phyloP scores from a whole-genome alignment of 306 rosid species.

The Mimosa bimucronata region DNA sequence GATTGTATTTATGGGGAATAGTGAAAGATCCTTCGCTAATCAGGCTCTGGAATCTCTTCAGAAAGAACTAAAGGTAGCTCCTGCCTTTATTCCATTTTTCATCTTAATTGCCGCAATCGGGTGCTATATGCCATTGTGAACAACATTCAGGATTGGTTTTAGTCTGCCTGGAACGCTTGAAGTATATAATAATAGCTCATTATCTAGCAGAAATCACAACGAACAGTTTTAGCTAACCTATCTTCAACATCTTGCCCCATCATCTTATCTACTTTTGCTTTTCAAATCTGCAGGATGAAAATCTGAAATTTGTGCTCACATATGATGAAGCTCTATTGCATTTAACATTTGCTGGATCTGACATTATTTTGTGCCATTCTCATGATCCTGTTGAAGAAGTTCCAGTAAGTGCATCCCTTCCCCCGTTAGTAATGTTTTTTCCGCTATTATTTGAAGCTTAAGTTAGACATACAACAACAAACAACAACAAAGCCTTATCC shows the following conservation, averaged over 20 bases:
- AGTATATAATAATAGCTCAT: too few species aligned
- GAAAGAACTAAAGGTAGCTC: slow-evolving; percentile 59
- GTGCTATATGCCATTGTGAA: neutral
- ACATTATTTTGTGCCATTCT: slow-evolving; percentile 76
- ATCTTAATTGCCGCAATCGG: slow-evolving; percentile 7
- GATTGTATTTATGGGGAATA: slow-evolving; percentile 62
- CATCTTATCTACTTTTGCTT: slow-evolving; percentile 31
- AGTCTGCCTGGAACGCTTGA: too few species aligned
- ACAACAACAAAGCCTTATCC: too few species aligned
- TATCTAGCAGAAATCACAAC: slow-evolving; percentile 6
- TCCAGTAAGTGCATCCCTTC: slow-evolving; percentile 59
- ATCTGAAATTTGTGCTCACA: slow-evolving; percentile 46
- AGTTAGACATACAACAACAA: slow-evolving; percentile 4
- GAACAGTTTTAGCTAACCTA: slow-evolving; percentile 16
- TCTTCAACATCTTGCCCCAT: slow-evolving; percentile 8
- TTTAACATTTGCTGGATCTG: slow-evolving; percentile 78
- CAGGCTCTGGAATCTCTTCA: slow-evolving; percentile 51
- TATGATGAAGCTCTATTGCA: slow-evolving; percentile 61
- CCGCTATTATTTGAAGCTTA: slow-evolving; percentile 2
- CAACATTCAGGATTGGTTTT: slow-evolving; percentile 15
- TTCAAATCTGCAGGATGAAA: slow-evolving; percentile 57
- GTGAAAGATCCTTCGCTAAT: slow-evolving; percentile 43
- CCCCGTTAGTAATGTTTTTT: slow-evolving; percentile 19
- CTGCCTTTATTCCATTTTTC: slow-evolving; percentile 17
- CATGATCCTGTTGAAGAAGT: slow-evolving; percentile 66